phyloP scores from a whole-genome alignment of 176 grass and related monocot species.

The Chrysopogon serrulatus region DNA sequence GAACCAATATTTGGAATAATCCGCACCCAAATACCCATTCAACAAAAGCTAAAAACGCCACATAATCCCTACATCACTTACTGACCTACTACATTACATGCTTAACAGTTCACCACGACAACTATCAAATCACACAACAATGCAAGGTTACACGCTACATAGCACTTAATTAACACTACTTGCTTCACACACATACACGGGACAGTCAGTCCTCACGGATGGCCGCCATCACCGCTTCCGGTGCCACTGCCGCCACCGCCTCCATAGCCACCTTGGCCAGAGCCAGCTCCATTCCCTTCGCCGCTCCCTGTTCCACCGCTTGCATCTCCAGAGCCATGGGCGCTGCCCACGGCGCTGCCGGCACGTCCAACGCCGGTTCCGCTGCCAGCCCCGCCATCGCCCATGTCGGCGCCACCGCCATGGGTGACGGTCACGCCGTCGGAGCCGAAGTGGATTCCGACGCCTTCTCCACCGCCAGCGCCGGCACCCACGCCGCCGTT shows the following conservation, averaged over 20 bases:
- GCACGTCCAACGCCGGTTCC: constrained; percentile 50
- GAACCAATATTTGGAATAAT: not conserved
- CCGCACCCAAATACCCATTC: not conserved
- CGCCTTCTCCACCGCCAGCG: constrained; percentile 36
- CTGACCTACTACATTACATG: too few species aligned
- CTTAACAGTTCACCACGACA: too few species aligned
- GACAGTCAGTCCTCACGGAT: constrained; percentile 21
- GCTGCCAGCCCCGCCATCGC: not conserved
- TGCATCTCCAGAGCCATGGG: constrained; percentile 44
- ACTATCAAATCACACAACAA: too few species aligned
- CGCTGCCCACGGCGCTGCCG: constrained; percentile 29
- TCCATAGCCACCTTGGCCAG: constrained; percentile 11
- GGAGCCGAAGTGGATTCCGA: constrained; percentile 48
- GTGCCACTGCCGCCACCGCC: constrained; percentile 11
- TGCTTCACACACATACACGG: too few species aligned
- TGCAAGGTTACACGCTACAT: not conserved
- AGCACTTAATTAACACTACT: not conserved
- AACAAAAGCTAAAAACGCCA: not conserved
- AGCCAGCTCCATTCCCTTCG: constrained; percentile 34
- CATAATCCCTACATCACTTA: not conserved
- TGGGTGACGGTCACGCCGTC: constrained; percentile 42
- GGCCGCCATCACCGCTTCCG: constrained; percentile 9
- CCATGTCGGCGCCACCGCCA: not conserved
- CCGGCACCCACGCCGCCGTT: constrained; percentile 26
- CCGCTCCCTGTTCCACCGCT: constrained; percentile 43